phyloP scores from a whole-genome alignment of 306 rosid species.

The Acacia confusa region DNA sequence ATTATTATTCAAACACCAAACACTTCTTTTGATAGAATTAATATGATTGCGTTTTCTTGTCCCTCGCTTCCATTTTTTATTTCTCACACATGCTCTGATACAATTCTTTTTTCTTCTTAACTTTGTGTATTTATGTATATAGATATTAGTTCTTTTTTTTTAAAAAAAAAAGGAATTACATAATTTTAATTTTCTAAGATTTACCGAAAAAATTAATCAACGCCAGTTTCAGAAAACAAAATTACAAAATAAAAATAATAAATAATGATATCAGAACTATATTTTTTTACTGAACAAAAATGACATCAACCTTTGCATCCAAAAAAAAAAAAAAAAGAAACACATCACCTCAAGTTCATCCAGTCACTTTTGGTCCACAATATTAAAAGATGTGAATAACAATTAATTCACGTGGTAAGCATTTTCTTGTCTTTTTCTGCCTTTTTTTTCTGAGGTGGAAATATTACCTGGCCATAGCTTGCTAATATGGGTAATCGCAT shows the following conservation, averaged over 20 bases:
- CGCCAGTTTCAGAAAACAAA: neutral
- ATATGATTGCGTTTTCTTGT: neutral
- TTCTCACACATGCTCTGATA: neutral
- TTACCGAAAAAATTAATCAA: no score
- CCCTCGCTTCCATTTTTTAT: neutral
- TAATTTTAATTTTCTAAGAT: no score
- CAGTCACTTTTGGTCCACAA: neutral
- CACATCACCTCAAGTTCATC: neutral
- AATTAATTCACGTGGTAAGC: neutral
- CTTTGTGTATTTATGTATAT: neutral
- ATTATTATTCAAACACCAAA: neutral
- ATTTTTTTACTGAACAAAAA: neutral
- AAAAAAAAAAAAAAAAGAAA: neutral
- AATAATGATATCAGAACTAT: neutral
- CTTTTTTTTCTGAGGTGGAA: neutral
- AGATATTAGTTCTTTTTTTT: neutral
- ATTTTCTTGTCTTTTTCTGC: neutral
- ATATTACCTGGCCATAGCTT: neutral
- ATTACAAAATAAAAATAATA: neutral
- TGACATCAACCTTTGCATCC: neutral
- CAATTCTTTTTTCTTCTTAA: neutral
- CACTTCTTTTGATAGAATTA: neutral
- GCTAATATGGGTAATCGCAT: neutral
- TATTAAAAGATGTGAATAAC: constrained; percentile 3
- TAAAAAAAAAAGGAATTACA: no score